Percentiles rank a stretch among this genome's conserved stretches.
Evolutionary conservation across 768 basidiomycete species (phyloP).

Genomic region (Hericium rajendrae): DNA sequence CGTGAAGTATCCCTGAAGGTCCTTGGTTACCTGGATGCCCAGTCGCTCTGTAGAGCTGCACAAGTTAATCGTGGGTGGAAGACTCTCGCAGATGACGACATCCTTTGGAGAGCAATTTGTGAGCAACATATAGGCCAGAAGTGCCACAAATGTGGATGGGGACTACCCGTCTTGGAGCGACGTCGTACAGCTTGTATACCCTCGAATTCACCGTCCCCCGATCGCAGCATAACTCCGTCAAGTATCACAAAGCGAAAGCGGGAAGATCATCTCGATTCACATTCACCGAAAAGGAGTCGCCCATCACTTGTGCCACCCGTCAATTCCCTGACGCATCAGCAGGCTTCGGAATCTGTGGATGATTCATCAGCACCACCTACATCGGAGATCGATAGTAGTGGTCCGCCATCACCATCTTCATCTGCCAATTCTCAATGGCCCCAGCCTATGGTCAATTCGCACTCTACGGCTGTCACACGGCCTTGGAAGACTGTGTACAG

Average conservation of each 20-base stretch:
- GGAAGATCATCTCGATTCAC: conserved; percentile 19
- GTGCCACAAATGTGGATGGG: conserved; percentile 97
- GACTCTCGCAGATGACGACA: conserved; percentile 84
- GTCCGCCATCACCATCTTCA: not conserved
- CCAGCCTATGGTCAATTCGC: conserved; percentile 5
- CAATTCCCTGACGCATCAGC: not conserved
- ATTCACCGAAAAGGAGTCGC: conserved; percentile 45
- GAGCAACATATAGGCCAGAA: conserved; percentile 98
- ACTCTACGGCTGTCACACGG: conserved; percentile 43
- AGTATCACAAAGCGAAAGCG: conserved; percentile 31
- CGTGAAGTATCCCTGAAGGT: conserved; percentile 84
- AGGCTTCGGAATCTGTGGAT: conserved; percentile 9
- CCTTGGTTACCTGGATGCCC: conserved; percentile 84
- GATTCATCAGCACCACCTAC: not conserved
- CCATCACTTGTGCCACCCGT: conserved; percentile 17
- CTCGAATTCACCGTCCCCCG: conserved; percentile 30
- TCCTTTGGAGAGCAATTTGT: conserved; percentile 93
- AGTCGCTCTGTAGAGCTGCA: conserved; percentile 85
- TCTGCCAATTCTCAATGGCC: conserved; percentile 3
- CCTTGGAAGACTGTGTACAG: conserved; percentile 99
- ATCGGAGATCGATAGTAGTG: not conserved
- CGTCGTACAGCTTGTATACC: conserved; percentile 38
- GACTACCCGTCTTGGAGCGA: conserved; percentile 82
- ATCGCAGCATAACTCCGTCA: conserved; percentile 17
- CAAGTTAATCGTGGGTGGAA: conserved; percentile 86